Percentiles rank a stretch among this genome's conserved stretches.
phyloP scores from a whole-genome alignment of 495 filamentous ascomycete species.

The Penicillium paxilli region DNA sequence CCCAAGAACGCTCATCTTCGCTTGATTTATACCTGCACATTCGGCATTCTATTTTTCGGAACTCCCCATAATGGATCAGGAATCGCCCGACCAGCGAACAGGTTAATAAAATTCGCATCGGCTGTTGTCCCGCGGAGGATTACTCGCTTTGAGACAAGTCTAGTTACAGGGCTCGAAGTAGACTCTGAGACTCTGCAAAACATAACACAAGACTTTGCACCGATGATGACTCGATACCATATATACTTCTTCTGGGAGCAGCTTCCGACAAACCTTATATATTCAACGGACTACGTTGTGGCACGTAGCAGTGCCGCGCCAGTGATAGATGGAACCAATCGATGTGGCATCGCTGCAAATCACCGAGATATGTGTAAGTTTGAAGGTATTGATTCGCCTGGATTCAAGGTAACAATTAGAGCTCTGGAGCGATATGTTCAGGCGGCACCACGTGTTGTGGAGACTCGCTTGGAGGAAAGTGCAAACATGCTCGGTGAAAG shows the following conservation, averaged over 20 bases:
- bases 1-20: conserved; percentile 61
- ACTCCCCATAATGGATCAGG: conserved; percentile 68
- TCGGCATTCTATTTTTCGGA: conserved; percentile 71
- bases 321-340: conserved; percentile 2
- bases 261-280: background rate
- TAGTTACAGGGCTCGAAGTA: conserved; percentile 2
- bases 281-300: conserved; percentile 1
- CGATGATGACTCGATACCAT: conserved; percentile 1
- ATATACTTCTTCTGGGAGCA: conserved; percentile 1
- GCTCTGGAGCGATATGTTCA: background rate
- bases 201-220: background rate
- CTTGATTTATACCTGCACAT: conserved; percentile 70
- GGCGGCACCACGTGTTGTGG: background rate
- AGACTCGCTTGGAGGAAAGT: conserved; percentile 1
- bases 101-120: background rate
- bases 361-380: conserved; percentile 4
- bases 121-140: conserved; percentile 1
- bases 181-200: conserved; percentile 4
- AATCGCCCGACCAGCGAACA: background rate
- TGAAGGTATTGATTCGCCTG: conserved; percentile 1
- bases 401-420: conserved; percentile 1
- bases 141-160: conserved; percentile 4
- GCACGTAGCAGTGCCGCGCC: background rate
- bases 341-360: conserved; percentile 3
- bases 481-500: background rate